Evolutionary conservation across 768 basidiomycete species (phyloP), one percentile per base, ranked within the genome.

Genomic region (Mycena crocata): DNA sequence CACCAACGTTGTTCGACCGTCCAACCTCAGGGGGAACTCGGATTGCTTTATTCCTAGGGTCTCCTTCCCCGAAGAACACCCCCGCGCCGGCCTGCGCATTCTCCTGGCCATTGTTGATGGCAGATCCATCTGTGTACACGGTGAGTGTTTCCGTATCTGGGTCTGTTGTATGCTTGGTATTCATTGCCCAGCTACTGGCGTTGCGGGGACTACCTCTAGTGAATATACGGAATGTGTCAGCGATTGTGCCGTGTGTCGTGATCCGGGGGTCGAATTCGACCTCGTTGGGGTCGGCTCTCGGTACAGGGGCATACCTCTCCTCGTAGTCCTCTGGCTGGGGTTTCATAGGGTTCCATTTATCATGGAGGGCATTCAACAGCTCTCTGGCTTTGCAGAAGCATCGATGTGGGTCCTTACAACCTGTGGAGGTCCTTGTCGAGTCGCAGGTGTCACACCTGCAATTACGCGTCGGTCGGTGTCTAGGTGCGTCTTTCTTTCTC

Each of bases 111-210:
- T 64, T 57, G 39, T 45, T 26, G 19, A 52, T 26, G 13, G 46
- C 45, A n/a, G 61, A 63, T 23, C 61, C 64, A 19, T 65, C 64
- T 3, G 57, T 65, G 60, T 51, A 52, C 2, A 51, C 61, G 8
- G 9, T 39, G n/a, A n/a, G n/a, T 7, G 46, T 51, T 13, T 14
- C 14, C 23, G 37, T 34, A 17, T 15, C 52, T 24, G 26, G 37
- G 9, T 39, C 13, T 3, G 2, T 8, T 6, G 23, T 26, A 28
- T 39, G 40, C 10, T 13, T 39, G 15, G 37, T 40, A 17, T 55
- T 24, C 7, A 37, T 34, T 3, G 52, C 24, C 1, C 13, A 39
- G 17, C 34, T 2, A 2, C 10, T 14, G 6, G 49, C 3, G 42
- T 44, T 44, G 5, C 42, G 42, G 42, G 42, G 42, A n/a, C 8